Evolutionary conservation across 768 basidiomycete genomes (phyloP).

Genomic region (Fibroporia radiculosa): DNA sequence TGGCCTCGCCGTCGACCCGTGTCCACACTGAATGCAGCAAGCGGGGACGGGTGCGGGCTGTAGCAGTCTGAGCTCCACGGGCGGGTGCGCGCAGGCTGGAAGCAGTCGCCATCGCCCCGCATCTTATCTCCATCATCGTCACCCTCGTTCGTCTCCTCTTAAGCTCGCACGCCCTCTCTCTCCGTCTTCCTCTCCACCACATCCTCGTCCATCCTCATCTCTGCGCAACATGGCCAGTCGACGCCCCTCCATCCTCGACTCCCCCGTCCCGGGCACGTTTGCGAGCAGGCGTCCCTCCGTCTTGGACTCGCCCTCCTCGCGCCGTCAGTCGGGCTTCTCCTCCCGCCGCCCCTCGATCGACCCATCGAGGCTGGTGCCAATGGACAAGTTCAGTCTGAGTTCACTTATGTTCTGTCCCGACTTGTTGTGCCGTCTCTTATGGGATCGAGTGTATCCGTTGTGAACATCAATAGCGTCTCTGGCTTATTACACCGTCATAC

Average conservation of each 20-base stretch:
- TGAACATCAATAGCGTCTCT: too few relatives aligned
- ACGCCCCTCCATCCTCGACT: conserved; percentile 11
- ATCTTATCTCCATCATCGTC: conserved; percentile 8
- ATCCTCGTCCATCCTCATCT: conserved; percentile 3
- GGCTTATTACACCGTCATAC: too few relatives aligned
- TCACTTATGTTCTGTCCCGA: background rate
- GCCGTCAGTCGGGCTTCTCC: conserved; percentile 17
- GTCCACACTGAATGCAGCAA: background rate
- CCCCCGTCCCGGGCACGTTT: conserved; percentile 10
- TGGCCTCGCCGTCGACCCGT: background rate
- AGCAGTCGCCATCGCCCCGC: conserved; percentile 2
- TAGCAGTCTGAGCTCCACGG: background rate
- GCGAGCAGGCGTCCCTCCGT: conserved; percentile 15
- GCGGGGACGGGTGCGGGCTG: background rate
- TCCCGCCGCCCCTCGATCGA: conserved; percentile 72
- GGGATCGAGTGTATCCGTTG: too few relatives aligned
- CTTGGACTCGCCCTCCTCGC: conserved; percentile 14
- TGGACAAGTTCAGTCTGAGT: conserved; percentile 54
- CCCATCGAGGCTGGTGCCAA: conserved; percentile 65
- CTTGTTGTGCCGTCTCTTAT: too few relatives aligned
- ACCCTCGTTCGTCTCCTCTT: background rate
- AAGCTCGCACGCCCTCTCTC: conserved; percentile 9
- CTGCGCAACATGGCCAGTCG: conserved; percentile 1
- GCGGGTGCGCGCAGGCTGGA: background rate
- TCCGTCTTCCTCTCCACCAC: conserved; percentile 4